Evolutionary conservation across 2,329 filamentous ascomycete genomes (phyloP), one percentile per base, ranked within the genome.

Genomic region (Fusarium chlamydosporum): DNA sequence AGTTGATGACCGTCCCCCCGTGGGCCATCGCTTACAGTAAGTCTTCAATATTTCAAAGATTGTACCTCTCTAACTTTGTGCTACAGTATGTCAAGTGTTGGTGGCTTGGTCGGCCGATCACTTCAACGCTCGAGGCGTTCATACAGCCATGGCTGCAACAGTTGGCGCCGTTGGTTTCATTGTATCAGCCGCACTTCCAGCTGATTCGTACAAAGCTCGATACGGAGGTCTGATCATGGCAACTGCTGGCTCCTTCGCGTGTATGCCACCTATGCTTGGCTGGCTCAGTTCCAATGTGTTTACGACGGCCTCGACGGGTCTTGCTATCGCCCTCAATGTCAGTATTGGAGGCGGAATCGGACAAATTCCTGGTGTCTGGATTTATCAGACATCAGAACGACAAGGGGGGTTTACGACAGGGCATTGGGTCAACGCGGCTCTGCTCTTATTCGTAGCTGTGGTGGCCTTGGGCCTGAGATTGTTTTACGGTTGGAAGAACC

Each of bases 311-410:
- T 85, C 89, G 0, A 86, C 87, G 0, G 90, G 90, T 0, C 82
- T 93, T 12, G 90, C 90, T 3, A 90, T 92, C 56, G 91, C 90
- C 1, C 78, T 93, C 65, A 92, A 92, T 66, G 86, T 92, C 16
- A 88, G 87, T 3, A 83, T 91, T 31, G 84, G 84, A 48, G 90
- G 89, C 0, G 90, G 89, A 0, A 83, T 90, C 0, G 90, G 91
- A 0, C 90, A 92, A 76, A 92, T 93, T 40, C 85, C 88, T 0
- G 91, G 90, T 0, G 89, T 92, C 1, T 93, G 89, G 89, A 92
- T 92, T 65, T 92, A 92, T 78, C 90, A 90, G 73, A 82, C 86
- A 1, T 79, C 85, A 12, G 89, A 93, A 76, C 85, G 83, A 18
- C 76, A 79, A 23, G 78, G 70, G 11, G 90, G 91, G 0, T 92